Evolutionary conservation across 2,329 filamentous ascomycete genomes (phyloP), one percentile per base, ranked within the genome.

Genomic region (Pezicula carpinea): DNA sequence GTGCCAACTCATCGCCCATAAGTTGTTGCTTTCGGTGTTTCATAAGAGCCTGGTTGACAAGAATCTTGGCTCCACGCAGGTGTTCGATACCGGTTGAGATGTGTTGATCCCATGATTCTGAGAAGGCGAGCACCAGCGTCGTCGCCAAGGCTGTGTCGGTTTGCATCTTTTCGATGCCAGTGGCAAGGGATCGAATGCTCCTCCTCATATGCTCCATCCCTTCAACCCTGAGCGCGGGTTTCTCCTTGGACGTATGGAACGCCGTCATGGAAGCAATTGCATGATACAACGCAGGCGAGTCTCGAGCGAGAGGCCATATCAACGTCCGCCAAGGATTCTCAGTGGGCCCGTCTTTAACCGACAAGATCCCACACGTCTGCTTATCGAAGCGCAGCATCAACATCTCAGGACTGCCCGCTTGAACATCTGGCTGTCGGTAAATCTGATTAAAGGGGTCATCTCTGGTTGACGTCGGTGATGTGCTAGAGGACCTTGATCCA

Each of bases 251-350:
- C 11, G 76, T 77, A 59, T 87, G 84, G 56, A 87, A 87, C 1
- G 82, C 82, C 2, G 83, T 82, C 72, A 88, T 77, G 4, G 83
- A 82, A 35, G 79, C 76, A 45, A 87, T 75, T 4, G 84, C 83
- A 66, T 87, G 80, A 54, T 81, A 83, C 31, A 88, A 66, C 3
- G 83, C 82, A 2, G 81, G 79, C 4, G 77, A 83, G 40, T 81
- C 73, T 54, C 72, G 73, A 3, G 82, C 80, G 40, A 88, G 65
- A 1, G 84, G 83, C 81, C 82, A 85, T n/a, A 88, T 71, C 39
- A 85, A 68, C 5, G 77, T 86, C 22, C 82, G 74, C 84, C 84
- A 88, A 2, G 83, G 83, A 58, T 87, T 88, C 56, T 87, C 84
- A 2, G 73, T 77, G 6, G 75, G 73, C 0, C 83, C 83, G 61